These are phyloP conservation scores for Suillus alpinus DNA, from an alignment of 768 basidiomycete species.

Conservation along the genomic window DNA sequence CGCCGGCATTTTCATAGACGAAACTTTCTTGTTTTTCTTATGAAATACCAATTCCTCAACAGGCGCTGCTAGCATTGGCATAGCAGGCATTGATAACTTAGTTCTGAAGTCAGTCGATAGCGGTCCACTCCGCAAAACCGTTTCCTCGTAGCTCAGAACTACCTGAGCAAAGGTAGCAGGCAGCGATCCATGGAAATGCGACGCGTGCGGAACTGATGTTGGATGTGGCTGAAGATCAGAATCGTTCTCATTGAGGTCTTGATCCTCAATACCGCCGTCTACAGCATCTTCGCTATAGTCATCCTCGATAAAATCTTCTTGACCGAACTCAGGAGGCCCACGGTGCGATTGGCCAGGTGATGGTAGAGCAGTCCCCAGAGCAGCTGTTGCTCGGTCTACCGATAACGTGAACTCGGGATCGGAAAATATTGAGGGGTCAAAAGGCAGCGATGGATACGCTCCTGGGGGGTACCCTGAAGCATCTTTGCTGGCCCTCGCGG, in stretches of 20 bases:
- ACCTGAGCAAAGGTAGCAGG: slow-evolving; percentile 35
- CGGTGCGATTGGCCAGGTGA: slow-evolving; percentile 31
- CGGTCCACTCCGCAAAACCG: slow-evolving; percentile 15
- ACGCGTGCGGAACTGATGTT: slow-evolving; percentile 11
- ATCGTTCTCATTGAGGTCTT: slow-evolving; percentile 29
- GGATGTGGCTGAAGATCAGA: slow-evolving; percentile 28
- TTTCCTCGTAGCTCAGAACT: slow-evolving; percentile 40
- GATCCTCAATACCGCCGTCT: slow-evolving; percentile 41
- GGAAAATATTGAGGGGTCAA: slow-evolving; percentile 52
- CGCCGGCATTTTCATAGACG: slow-evolving; percentile 28
- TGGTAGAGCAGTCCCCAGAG: slow-evolving; percentile 27
- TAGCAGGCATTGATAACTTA: slow-evolving; percentile 27
- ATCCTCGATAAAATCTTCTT: slow-evolving; percentile 36
- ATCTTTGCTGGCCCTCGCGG: slow-evolving; percentile 16
- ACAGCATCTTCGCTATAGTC: slow-evolving; percentile 48
- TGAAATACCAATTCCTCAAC: slow-evolving; percentile 18
- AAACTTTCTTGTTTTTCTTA: slow-evolving; percentile 46
- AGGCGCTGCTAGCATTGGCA: slow-evolving; percentile 7
- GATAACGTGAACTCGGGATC: slow-evolving; percentile 52
- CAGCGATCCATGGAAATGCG: slow-evolving; percentile 13
- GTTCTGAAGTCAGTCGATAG: slow-evolving; percentile 18
- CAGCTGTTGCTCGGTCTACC: slow-evolving; percentile 47
- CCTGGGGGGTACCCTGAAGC: slow-evolving; percentile 40
- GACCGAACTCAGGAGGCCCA: slow-evolving; percentile 34
- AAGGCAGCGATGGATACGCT: slow-evolving; percentile 41